Percentiles rank a stretch among this genome's conserved stretches.
Evolutionary conservation across 345 rosid genomes (phyloP).

Genomic region (Noccaea bulbosa): DNA sequence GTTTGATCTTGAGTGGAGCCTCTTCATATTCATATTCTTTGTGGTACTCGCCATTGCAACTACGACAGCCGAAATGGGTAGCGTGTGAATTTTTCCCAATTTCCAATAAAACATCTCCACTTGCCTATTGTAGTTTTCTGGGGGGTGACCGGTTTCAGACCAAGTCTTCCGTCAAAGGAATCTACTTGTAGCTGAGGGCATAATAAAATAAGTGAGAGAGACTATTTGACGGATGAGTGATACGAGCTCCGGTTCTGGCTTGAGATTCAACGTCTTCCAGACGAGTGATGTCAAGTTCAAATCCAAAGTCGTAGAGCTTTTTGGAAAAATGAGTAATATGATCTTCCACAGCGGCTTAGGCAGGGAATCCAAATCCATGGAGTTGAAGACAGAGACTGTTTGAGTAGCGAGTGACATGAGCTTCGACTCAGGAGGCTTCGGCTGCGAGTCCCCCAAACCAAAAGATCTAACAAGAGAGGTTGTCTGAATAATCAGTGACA

Average conservation of each 20-base stretch:
- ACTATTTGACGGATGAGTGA: background rate
- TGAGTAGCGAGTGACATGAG: slow-evolving; percentile 1
- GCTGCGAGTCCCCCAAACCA: background rate
- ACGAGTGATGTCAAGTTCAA: background rate
- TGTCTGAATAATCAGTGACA: background rate
- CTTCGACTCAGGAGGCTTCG: background rate
- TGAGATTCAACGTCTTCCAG: too few species aligned
- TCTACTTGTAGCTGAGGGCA: background rate
- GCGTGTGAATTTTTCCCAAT: too few species aligned
- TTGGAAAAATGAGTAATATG: background rate
- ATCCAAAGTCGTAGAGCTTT: background rate
- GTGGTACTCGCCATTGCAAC: slow-evolving; percentile 1
- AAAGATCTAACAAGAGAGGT: background rate
- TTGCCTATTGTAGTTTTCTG: too few species aligned
- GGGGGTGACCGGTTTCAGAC: too few species aligned
- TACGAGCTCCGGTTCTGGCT: background rate
- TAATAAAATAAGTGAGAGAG: background rate
- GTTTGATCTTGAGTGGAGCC: background rate
- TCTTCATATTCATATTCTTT: slow-evolving; percentile 1
- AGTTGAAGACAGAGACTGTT: background rate
- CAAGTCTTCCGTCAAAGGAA: too few species aligned
- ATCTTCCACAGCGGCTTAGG: background rate
- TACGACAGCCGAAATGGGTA: background rate
- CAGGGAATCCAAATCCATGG: background rate
- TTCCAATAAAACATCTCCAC: too few species aligned